Evolutionary conservation across 1,284 basidiomycete species (phyloP), one percentile per base, ranked within the genome.

Genomic region (Fomitopsis palustris): DNA sequence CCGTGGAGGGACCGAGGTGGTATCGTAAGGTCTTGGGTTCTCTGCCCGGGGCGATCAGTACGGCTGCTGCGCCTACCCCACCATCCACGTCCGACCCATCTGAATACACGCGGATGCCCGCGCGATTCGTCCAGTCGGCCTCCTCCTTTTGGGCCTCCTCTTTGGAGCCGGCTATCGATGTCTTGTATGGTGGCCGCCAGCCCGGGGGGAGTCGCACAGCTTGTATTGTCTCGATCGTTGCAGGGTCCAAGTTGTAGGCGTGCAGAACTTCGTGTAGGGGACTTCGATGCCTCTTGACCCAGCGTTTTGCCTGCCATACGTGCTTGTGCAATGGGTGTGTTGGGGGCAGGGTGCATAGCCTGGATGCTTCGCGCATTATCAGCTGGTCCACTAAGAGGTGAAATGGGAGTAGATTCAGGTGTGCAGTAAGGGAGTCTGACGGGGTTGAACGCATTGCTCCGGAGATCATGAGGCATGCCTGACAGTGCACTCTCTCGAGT

Each of bases 361-460:
- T 55, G 1, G 75, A 35, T 0, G 72, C 67, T 2, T 72, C 69
- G 0, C 67, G 47, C 21, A 70, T 62, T 10, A 69, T 65, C 0
- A 64, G 35, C 38, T 70, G 68, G 37, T 66, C 56, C 5, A 80
- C 51, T 0, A 68, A 49, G 0, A 72, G 55, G 8, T 67, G 37
- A 9, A 73, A 65, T 0, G 77, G 78, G 0, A 70, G 64, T 2
- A 78, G 29, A 47, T 70, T 60, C 1, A 74, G 69, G 23, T 75
- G 75, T 0, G 64, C 64, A 8, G 76, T 67, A 0, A 76, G 61
- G 0, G 69, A 51, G 47, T 77, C 75, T 0, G 66, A 70, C 1
- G 75, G 67, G 0, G 75, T 70, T 1, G 73, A 67, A 2, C 64
- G 41, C 54, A 78, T 62, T 0, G 71, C 75, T 0, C 77, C 78